phyloP scores from a whole-genome alignment of 2,329 filamentous ascomycete species.

The Alternaria brassicicola region DNA sequence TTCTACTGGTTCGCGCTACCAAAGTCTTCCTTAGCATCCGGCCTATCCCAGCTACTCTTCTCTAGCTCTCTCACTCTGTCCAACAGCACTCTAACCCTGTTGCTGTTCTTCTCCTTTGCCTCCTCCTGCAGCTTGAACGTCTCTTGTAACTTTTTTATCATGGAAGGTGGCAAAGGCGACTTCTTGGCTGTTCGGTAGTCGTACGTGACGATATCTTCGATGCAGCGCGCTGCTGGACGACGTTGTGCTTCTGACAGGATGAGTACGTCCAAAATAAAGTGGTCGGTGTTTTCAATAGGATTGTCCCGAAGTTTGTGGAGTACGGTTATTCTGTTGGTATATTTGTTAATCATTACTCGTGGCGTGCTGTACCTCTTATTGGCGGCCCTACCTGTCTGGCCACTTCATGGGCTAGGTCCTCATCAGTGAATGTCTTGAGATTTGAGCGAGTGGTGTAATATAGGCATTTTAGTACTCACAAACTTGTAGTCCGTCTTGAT shows the following conservation, averaged over 20 bases:
- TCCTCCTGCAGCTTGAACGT: slow-evolving; percentile 68
- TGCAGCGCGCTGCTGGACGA: slow-evolving; percentile 72
- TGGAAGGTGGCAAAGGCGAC: slow-evolving; percentile 63
- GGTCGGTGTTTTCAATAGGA: slow-evolving; percentile 57
- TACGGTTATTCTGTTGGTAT: slow-evolving; percentile 67
- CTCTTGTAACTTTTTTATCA: slow-evolving; percentile 64
- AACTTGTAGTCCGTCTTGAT: slow-evolving; percentile 89
- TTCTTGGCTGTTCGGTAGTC: slow-evolving; percentile 69
- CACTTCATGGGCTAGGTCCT: slow-evolving; percentile 71
- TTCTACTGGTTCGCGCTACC: slow-evolving; percentile 35
- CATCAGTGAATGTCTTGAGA: neutral
- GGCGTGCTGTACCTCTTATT: neutral
- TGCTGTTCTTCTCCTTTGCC: slow-evolving; percentile 59
- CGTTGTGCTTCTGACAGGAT: slow-evolving; percentile 78
- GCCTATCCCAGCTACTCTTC: slow-evolving; percentile 73
- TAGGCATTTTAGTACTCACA: slow-evolving; percentile 64
- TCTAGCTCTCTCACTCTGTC: slow-evolving; percentile 65
- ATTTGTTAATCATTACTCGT: neutral
- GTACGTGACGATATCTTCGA: slow-evolving; percentile 81
- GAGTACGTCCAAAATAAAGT: slow-evolving; percentile 65
- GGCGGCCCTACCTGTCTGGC: slow-evolving; percentile 65
- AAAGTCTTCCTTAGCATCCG: slow-evolving; percentile 73
- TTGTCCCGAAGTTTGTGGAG: slow-evolving; percentile 74
- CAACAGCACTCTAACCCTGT: slow-evolving; percentile 60
- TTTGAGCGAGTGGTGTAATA: too few relatives aligned